Evolutionary conservation across 2,329 filamentous ascomycete species (phyloP), one percentile per base, ranked within the genome.

Genomic region (Calonectria multiphialidica): DNA sequence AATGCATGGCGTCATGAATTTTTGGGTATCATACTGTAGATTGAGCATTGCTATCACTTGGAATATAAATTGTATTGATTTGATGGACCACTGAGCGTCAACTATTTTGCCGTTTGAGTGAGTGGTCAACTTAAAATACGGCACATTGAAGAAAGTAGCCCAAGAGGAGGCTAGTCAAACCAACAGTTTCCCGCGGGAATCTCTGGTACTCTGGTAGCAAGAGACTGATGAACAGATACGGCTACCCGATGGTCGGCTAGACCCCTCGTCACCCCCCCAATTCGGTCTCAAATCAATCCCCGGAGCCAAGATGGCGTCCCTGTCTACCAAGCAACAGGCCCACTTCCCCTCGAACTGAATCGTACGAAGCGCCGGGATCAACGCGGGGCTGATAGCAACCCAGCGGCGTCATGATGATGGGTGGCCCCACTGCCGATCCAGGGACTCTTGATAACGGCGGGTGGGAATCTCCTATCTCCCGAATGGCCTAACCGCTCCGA

Each of bases 241-340:
- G 5, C 28, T 30, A 30, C 33, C 33, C 15, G 53, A 25, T 6
- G 35, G 33, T 10, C 9, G 50, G 30, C 30, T 5, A 59, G n/a
- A 9, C 33, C 21, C 57, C 53, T 25, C 53, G 28, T 13, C 35
- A 33, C 63, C 49, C 53, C 55, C 18, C 61, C 55, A 23, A 40
- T 30, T 72, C 71, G 77, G 68, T 45, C 66, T 62, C 59, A 78
- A 65, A 78, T 70, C 73, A 76, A 76, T 30, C n/a, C 21, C 77
- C 77, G 75, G 77, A 66, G 47, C 47, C 30, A 44, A 33, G 57
- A 65, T 49, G 23, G 15, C 44, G 16, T 45, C 65, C 70, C 45
- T 66, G 50, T n/a, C 28, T 42, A 30, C 59, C 45, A 37, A 37
- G 15, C n/a, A n/a, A 42, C 25, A n/a, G 49, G 50, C 53, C 69